Evolutionary conservation across 2,329 filamentous ascomycete species (phyloP).

Genomic region (Aspergillus luchuensis): DNA sequence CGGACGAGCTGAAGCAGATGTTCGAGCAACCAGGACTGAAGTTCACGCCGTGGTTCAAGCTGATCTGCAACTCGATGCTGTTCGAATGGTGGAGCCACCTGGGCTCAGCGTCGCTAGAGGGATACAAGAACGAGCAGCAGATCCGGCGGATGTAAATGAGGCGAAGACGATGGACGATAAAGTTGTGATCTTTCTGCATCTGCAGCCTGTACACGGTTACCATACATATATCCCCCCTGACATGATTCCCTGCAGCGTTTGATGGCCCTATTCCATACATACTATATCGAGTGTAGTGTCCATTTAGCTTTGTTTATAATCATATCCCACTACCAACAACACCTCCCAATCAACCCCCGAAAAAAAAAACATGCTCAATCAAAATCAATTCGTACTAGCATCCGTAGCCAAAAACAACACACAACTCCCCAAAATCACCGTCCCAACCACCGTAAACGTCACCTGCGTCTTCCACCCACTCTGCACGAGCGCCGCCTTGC

Average conservation of each 20-base stretch:
- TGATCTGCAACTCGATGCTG: slow-evolving; percentile 96
- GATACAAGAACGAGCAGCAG: slow-evolving; percentile 80
- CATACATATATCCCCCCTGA: neutral
- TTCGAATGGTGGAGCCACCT: slow-evolving; percentile 97
- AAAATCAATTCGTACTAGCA: slow-evolving; percentile 17
- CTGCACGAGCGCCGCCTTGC: slow-evolving; percentile 80
- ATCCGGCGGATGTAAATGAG: slow-evolving; percentile 74
- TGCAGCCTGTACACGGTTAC: too few species aligned
- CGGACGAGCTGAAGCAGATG: slow-evolving; percentile 79
- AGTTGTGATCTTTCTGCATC: neutral
- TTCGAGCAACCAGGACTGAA: slow-evolving; percentile 78
- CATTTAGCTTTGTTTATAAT: too few species aligned
- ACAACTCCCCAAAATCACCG: slow-evolving; percentile 48
- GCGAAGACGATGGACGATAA: slow-evolving; percentile 9
- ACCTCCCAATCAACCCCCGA: neutral
- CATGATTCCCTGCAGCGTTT: neutral
- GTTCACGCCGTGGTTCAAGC: slow-evolving; percentile 99
- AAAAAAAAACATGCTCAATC: neutral
- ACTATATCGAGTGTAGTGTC: too few species aligned
- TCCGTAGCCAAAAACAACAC: slow-evolving; percentile 48
- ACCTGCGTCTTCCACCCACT: slow-evolving; percentile 89
- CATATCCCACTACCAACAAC: too few species aligned
- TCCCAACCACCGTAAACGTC: slow-evolving; percentile 57
- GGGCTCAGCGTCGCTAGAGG: slow-evolving; percentile 71
- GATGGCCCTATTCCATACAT: neutral